Evolutionary conservation across 2,329 filamentous ascomycete species (phyloP).

Genomic region (Hymenoscyphus fraxineus): DNA sequence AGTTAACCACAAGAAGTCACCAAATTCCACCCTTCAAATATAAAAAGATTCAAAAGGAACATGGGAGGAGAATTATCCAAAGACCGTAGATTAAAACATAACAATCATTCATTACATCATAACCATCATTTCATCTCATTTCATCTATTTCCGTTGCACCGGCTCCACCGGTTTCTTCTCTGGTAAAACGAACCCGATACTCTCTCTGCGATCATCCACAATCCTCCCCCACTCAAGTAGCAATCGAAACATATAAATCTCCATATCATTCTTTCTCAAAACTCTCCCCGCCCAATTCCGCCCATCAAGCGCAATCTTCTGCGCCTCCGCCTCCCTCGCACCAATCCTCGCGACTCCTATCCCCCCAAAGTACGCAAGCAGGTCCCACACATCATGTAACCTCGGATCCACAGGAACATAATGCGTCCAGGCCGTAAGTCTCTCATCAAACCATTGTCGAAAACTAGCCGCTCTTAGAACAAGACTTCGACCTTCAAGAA

Average conservation of each 20-base stretch:
- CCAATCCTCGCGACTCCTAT: slow-evolving; percentile 11
- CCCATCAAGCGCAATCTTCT: slow-evolving; percentile 50
- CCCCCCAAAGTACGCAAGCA: slow-evolving; percentile 33
- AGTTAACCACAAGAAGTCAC: too few relatives aligned
- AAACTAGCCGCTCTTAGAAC: slow-evolving; percentile 60
- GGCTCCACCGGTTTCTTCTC: neutral
- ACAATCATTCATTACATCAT: neutral
- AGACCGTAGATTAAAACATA: too few relatives aligned
- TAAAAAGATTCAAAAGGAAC: too few relatives aligned
- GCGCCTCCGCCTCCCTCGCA: slow-evolving; percentile 36
- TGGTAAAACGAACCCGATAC: slow-evolving; percentile 33
- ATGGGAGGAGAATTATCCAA: too few relatives aligned
- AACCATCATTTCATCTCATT: neutral
- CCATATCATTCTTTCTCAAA: slow-evolving; percentile 54
- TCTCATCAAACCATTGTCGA: slow-evolving; percentile 61
- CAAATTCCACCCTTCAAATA: too few relatives aligned
- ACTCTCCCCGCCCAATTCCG: slow-evolving; percentile 53
- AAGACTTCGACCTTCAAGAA: slow-evolving; percentile 48
- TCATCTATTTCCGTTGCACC: neutral
- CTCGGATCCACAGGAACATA: slow-evolving; percentile 58
- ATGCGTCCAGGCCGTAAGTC: slow-evolving; percentile 59
- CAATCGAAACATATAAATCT: slow-evolving; percentile 54
- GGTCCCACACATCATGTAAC: slow-evolving; percentile 23
- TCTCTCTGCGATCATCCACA: slow-evolving; percentile 39
- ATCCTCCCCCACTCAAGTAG: slow-evolving; percentile 46